Evolutionary conservation across 768 basidiomycete genomes (phyloP).

Genomic region (Pisolithus marmoratus): DNA sequence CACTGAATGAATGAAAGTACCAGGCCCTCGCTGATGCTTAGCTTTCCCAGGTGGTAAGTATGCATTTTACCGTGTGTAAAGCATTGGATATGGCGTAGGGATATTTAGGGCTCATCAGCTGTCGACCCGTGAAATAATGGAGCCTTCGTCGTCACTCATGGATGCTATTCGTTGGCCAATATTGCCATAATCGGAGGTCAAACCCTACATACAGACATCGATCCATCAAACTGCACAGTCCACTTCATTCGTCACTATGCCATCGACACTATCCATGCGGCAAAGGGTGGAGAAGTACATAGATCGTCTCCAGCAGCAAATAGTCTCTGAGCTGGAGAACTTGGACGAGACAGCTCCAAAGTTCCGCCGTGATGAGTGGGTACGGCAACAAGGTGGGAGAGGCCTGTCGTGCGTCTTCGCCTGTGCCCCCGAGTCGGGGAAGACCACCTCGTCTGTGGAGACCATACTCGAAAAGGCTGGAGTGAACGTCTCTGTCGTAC

Average conservation of each 20-base stretch:
- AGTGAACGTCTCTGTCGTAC: conserved; percentile 89
- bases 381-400: conserved; percentile 59
- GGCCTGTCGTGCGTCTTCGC: conserved; percentile 84
- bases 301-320: conserved; percentile 67
- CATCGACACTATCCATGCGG: conserved; percentile 49
- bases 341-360: conserved; percentile 66
- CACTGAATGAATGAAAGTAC: no score
- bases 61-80: no score
- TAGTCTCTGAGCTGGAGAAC: conserved; percentile 70
- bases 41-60: no score
- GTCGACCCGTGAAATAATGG: no score
- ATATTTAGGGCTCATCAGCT: no score
- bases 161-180: no score
- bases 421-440: conserved; percentile 27
- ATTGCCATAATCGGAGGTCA: no score
- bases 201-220: neutral
- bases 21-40: no score
- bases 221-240: neutral
- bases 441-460: conserved; percentile 30
- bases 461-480: conserved; percentile 91
- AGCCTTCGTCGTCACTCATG: no score
- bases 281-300: conserved; percentile 73
- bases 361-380: conserved; percentile 81
- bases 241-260: conserved; percentile 8
- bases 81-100: no score